Evolutionary conservation across 805 yeast species (phyloP).

Genomic region (Barnettozyma sp.): DNA sequence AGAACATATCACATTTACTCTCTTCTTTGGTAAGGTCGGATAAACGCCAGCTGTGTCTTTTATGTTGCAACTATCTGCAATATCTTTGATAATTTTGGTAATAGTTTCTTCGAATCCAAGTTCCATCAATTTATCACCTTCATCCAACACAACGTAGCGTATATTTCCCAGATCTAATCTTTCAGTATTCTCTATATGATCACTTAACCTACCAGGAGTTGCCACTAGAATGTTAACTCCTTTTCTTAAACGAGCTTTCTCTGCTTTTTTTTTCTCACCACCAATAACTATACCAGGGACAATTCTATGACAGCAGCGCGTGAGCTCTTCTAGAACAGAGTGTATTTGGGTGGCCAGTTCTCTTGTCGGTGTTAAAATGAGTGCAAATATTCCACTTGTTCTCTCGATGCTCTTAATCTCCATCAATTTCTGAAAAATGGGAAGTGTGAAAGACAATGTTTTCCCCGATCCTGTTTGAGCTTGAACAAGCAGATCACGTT

Average conservation of each 20-base stretch:
- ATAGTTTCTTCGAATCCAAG: slow-evolving; percentile 95
- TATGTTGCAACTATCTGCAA: slow-evolving; percentile 39
- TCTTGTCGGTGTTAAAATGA: slow-evolving; percentile 88
- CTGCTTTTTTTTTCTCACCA: slow-evolving; percentile 96
- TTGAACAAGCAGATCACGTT: slow-evolving; percentile 73
- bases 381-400: slow-evolving; percentile 78
- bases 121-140: slow-evolving; percentile 94
- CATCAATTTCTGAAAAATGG: slow-evolving; percentile 71
- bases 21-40: slow-evolving; percentile 55
- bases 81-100: slow-evolving; percentile 57
- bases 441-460: slow-evolving; percentile 80
- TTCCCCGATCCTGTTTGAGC: slow-evolving; percentile 99
- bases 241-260: slow-evolving; percentile 89
- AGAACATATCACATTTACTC: slow-evolving; percentile 83
- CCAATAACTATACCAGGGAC: slow-evolving; percentile 97
- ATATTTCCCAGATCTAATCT: slow-evolving; percentile 66
- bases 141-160: slow-evolving; percentile 88
- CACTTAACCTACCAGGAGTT: slow-evolving; percentile 94
- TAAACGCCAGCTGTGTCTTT: slow-evolving; percentile 31
- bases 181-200: slow-evolving; percentile 86
- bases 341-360: slow-evolving; percentile 90
- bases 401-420: slow-evolving; percentile 44
- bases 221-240: slow-evolving; percentile 96
- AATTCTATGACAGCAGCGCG: slow-evolving; percentile 73
- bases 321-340: slow-evolving; percentile 65